phyloP scores from a whole-genome alignment of 2,329 filamentous ascomycete genomes.

The Xylaria sp. region DNA sequence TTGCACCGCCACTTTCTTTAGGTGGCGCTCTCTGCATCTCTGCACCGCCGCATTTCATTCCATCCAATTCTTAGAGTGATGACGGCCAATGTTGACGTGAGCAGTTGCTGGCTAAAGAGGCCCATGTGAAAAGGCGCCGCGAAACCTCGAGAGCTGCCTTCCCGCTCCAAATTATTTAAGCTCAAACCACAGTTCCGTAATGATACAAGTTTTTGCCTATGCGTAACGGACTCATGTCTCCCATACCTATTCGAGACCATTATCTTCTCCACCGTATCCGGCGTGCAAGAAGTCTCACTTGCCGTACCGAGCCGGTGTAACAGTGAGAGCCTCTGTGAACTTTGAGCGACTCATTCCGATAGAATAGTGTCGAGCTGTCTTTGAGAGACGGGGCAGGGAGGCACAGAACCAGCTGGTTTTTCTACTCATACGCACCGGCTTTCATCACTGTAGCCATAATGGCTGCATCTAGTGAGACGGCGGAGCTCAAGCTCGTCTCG shows the following conservation, averaged over 20 bases:
- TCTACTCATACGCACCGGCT: conserved; percentile 1
- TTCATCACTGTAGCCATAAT: conserved; percentile 36
- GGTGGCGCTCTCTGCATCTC: conserved; percentile 14
- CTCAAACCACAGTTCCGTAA: background rate
- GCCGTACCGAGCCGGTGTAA: conserved; percentile 1
- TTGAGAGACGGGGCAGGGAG: background rate
- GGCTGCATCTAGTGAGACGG: conserved; percentile 46
- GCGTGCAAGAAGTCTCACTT: conserved; percentile 13
- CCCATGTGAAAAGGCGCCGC: conserved; percentile 10
- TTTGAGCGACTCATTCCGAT: background rate
- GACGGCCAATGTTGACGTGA: conserved; percentile 35
- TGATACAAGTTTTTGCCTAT: background rate
- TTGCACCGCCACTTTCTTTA: conserved; percentile 30
- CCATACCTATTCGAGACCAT: background rate
- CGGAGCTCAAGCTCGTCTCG: conserved; percentile 50
- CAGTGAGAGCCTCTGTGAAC: background rate
- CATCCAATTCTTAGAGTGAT: conserved; percentile 28
- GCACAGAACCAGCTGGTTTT: background rate
- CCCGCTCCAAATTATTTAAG: background rate
- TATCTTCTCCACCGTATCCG: background rate
- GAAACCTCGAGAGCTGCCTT: conserved; percentile 7
- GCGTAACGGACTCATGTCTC: conserved; percentile 6
- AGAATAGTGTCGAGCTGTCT: background rate
- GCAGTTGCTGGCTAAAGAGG: conserved; percentile 40
- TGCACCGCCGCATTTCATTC: conserved; percentile 25